Percentiles rank a stretch among this genome's conserved stretches.
phyloP scores from a whole-genome alignment of 257 asterid species.

The Nicotiana tabacum region DNA sequence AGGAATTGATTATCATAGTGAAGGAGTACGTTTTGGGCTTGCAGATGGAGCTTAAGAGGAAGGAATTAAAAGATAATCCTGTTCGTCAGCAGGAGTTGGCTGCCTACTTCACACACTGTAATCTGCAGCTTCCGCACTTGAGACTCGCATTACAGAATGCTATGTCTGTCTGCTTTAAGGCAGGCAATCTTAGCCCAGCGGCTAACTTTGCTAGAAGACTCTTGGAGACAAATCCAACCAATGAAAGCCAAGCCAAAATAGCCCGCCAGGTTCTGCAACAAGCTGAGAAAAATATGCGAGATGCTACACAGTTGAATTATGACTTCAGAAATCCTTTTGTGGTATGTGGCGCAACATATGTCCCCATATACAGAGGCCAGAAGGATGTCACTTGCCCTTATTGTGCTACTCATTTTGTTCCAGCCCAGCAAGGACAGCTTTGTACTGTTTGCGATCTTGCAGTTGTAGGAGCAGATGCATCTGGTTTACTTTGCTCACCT shows the following conservation, averaged over 20 bases:
- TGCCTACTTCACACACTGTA: conserved; percentile 85
- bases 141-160: conserved; percentile 71
- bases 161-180: conserved; percentile 57
- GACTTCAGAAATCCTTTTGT: conserved; percentile 90
- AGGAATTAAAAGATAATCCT: conserved; percentile 56
- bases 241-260: conserved; percentile 45
- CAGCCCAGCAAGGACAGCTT: conserved; percentile 56
- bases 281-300: conserved; percentile 71
- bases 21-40: conserved; percentile 71
- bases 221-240: conserved; percentile 68
- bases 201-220: conserved; percentile 77
- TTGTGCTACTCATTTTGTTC: conserved; percentile 61
- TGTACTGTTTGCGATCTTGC: conserved; percentile 79
- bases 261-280: conserved; percentile 76
- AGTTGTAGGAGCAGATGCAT: conserved; percentile 70
- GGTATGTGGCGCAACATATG: conserved; percentile 76
- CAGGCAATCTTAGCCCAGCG: conserved; percentile 55
- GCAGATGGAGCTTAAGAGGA: conserved; percentile 81
- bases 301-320: conserved; percentile 57
- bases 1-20: conserved; percentile 57
- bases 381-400: conserved; percentile 75
- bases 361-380: conserved; percentile 83
- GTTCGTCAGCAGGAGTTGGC: conserved; percentile 90
- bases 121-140: conserved; percentile 66
- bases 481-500: conserved; percentile 84